Evolutionary conservation across 768 basidiomycete genomes (phyloP), one percentile per base, ranked within the genome.

Genomic region (Termitomyces sp.): DNA sequence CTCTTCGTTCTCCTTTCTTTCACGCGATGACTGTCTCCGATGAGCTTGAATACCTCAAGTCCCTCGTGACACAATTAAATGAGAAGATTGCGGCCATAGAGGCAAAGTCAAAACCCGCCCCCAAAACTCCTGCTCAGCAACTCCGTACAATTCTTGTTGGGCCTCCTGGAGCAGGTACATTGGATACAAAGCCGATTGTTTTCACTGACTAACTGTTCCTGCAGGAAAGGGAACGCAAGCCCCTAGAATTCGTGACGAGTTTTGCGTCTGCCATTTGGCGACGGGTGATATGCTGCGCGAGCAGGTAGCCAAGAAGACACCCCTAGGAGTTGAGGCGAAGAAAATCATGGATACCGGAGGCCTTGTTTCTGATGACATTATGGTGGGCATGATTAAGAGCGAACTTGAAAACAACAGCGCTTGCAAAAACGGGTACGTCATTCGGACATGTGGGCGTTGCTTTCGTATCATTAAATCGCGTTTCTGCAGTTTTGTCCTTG

Each of bases 201-300:
- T 31, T 22, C 11, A 18, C 11, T 22, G 22, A n/a, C 50, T 60
- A 13, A 56, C 44, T 52, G 22, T 53, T 33, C 16, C 34, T 58
- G 31, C 69, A 97, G 96, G 96, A 65, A 99, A 99, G 81, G 97
- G 97, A 30, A 99, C 97, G 3, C 97, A 99, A 74, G 97, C 95
- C 0, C 96, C 97, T 6, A 84, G 81, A 70, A 95, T 99, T 77
- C 86, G 88, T 54, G 87, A 93, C 62, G 83, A 91, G 69, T 99
- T 91, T 80, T 95, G 94, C 70, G 86, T 99, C 47, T 99, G 97
- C 80, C 97, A 99, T 78, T 79, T 99, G 66, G 96, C 97, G 27
- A 99, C 97, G 33, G 97, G 97, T 20, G 97, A 99, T 78, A 96
- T 99, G 94, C 82, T 99, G 58, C 89, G 97, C 52, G 92, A 94